Conservation (phyloP, 257 asterid genomes). For the Solanum virginianum region DNA sequence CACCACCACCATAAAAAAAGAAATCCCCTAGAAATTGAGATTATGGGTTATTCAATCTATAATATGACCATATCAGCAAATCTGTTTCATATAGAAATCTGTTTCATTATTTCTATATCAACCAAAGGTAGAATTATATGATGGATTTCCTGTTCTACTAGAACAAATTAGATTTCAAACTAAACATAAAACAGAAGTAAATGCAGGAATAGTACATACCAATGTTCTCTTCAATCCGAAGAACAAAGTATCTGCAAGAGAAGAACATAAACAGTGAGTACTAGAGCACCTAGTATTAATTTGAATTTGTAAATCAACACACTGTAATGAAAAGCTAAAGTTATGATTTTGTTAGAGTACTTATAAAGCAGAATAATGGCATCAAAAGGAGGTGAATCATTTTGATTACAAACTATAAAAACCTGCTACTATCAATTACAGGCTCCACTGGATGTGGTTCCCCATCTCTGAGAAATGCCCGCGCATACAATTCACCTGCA, state of each 20-base stretch:
- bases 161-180: background rate
- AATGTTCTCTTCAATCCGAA: constrained; percentile 86
- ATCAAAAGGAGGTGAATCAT: background rate
- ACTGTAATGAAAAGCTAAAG: background rate
- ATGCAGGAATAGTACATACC: constrained; percentile 30
- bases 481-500: constrained; percentile 93
- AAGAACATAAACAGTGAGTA: background rate
- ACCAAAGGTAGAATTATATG: background rate
- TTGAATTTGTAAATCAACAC: background rate
- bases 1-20: background rate
- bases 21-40: background rate
- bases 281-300: background rate
- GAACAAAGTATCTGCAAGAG: constrained; percentile 80
- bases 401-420: background rate
- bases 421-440: constrained; percentile 99
- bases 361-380: background rate
- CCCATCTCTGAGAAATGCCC: constrained; percentile 91
- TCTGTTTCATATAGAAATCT: background rate
- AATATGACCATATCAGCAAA: background rate
- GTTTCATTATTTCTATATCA: background rate
- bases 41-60: background rate
- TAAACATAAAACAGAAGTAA: constrained; percentile 1
- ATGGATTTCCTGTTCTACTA: background rate
- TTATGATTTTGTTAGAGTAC: background rate
- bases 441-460: constrained; percentile 98